Evolutionary conservation across 2,329 filamentous ascomycete genomes (phyloP), one percentile per base, ranked within the genome.

Genomic region (Xylariaceae sp.): DNA sequence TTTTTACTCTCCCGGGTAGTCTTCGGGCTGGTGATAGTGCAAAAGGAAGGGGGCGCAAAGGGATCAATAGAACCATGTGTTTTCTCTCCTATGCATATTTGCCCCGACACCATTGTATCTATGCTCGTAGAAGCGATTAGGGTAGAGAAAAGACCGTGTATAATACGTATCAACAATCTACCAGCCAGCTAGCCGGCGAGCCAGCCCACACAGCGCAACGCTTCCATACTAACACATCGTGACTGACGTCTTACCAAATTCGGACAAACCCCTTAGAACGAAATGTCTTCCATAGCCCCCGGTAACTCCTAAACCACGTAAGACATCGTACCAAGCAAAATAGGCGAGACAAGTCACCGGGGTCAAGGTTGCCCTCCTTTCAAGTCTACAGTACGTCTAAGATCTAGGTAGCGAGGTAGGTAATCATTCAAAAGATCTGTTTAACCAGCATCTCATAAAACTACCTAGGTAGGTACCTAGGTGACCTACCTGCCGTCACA

Each of bases 101-200:
- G 40, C 46, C 41, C 19, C 19, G 19, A 19, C 35, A 50, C 6
- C 47, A 46, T 32, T 58, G 59, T 61, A 57, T 55, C 48, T 60
- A 60, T 47, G 39, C 51, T 31, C 47, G 51, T n/a, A 45, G 9
- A 19, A 37, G 19, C 26, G 29, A 34, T 19, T 27, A 50, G 29
- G 27, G 46, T 49, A 51, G 53, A 51, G 34, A 58, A 48, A 55
- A 51, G 46, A 55, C 3, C 32, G 32, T 59, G 57, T 61, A 60
- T 50, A 55, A 53, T 55, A 56, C 57, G 56, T 59, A 60, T 19
- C 34, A 57, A 52, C 26, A 41, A 52, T 39, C 41, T 31, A 47
- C 45, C 27, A 2, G n/a, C 19, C 19, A 19, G 19, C 19, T 19
- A 19, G 19, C 19, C 1, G 19, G 19, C 19, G 19, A 19, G 19